These are phyloP conservation scores for Oehlia diaphana DNA, from an alignment of 192 early-diverging fungal genomes.

Conservation along the genomic window DNA sequence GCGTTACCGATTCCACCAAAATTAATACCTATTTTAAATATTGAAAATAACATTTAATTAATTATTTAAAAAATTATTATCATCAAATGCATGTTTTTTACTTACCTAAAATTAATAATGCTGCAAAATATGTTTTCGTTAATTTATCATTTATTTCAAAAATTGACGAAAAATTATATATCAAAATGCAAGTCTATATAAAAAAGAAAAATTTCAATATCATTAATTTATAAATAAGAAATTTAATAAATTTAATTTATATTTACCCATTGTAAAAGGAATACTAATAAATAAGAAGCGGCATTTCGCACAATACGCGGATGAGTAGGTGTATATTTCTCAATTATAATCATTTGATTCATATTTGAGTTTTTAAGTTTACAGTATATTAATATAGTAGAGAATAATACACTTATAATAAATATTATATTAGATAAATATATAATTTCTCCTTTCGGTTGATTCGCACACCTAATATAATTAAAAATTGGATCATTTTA, in stretches of 20 bases:
- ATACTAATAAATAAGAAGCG: background rate
- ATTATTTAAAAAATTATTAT: background rate
- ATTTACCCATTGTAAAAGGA: background rate
- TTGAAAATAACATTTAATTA: background rate
- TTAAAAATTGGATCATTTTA: background rate
- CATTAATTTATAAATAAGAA: background rate
- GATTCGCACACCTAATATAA: background rate
- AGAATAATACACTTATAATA: too few species aligned
- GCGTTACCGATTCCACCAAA: background rate
- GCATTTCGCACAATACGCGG: background rate
- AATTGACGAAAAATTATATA: background rate
- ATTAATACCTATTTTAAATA: background rate
- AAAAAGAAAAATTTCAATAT: background rate
- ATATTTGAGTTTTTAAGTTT: background rate
- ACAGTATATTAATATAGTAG: too few species aligned
- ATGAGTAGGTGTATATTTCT: background rate
- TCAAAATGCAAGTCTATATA: background rate
- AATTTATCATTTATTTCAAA: background rate
- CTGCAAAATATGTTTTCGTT: background rate
- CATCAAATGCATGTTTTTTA: background rate
- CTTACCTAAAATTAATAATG: background rate
- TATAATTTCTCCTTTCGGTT: background rate
- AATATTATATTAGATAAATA: too few species aligned
- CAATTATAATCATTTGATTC: background rate
- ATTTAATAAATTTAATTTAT: background rate